Percentiles rank a stretch among this genome's conserved stretches.
Conservation (phyloP, 2,329 filamentous ascomycete genomes). For the Annulohypoxylon truncatum region DNA sequence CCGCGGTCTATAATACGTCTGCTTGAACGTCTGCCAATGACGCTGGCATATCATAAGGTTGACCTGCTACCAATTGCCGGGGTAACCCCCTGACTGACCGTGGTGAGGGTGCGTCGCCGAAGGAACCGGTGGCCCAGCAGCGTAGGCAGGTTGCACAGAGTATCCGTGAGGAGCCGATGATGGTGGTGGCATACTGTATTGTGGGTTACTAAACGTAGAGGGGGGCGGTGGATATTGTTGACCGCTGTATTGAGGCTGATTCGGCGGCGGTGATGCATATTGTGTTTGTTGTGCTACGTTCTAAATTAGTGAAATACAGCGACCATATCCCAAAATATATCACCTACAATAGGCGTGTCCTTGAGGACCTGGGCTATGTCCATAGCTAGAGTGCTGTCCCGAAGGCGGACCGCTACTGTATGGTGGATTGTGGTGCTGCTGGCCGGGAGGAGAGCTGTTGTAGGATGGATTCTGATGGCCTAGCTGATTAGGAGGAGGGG, state of each 20-base stretch:
- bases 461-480: slow-evolving; percentile 39
- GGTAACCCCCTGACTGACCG: slow-evolving; percentile 51
- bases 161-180: slow-evolving; percentile 44
- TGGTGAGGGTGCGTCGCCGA: slow-evolving; percentile 46
- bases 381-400: slow-evolving; percentile 45
- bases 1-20: slow-evolving; percentile 39
- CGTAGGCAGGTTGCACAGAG: slow-evolving; percentile 47
- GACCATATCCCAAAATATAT: slow-evolving; percentile 18
- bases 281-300: slow-evolving; percentile 48
- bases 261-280: slow-evolving; percentile 45
- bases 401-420: slow-evolving; percentile 40
- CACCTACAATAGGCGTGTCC: slow-evolving; percentile 48
- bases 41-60: neutral
- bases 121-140: slow-evolving; percentile 44
- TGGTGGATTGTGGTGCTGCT: slow-evolving; percentile 44
- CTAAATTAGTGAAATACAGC: slow-evolving; percentile 6
- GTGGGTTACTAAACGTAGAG: slow-evolving; percentile 43
- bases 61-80: slow-evolving; percentile 47
- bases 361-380: slow-evolving; percentile 47
- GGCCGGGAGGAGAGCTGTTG: slow-evolving; percentile 44
- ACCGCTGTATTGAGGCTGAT: slow-evolving; percentile 45
- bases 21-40: slow-evolving; percentile 23
- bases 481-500: slow-evolving; percentile 47
- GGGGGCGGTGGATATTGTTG: slow-evolving; percentile 49
- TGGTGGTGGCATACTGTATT: slow-evolving; percentile 47